phyloP scores from a whole-genome alignment of 345 rosid species.

The Gossypium stocksii region DNA sequence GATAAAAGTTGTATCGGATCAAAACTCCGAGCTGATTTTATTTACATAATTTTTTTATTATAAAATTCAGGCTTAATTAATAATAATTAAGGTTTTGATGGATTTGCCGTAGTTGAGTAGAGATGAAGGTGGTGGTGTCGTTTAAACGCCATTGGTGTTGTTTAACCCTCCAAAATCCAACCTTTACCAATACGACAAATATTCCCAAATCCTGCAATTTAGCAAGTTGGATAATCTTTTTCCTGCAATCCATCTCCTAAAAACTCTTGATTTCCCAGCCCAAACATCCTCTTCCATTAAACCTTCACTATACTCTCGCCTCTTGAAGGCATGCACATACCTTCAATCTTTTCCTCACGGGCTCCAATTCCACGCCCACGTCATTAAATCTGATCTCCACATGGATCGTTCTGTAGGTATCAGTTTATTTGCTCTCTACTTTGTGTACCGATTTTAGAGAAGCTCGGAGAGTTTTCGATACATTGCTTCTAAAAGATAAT shows the following conservation, averaged over 20 bases:
- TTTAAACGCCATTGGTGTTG: conserved; percentile 29
- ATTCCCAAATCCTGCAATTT: conserved; percentile 36
- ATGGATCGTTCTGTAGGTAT: conserved; percentile 70
- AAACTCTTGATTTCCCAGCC: conserved; percentile 27
- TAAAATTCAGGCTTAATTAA: no score
- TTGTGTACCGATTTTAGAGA: conserved; percentile 54
- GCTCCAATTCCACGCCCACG: conserved; percentile 63
- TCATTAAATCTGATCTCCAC: conserved; percentile 71
- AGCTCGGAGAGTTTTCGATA: conserved; percentile 60
- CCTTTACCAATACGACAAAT: conserved; percentile 21
- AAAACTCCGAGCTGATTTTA: no score
- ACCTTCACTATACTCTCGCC: conserved; percentile 56
- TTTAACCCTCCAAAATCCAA: conserved; percentile 6
- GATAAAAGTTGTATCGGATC: no score
- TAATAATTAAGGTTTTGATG: no score
- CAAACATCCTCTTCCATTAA: conserved; percentile 28
- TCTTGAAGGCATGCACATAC: conserved; percentile 64
- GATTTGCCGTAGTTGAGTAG: no score
- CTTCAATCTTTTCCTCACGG: conserved; percentile 54
- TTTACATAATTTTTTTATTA: no score
- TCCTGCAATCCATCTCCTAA: conserved; percentile 54
- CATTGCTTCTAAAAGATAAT: conserved; percentile 50
- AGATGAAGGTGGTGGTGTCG: no score
- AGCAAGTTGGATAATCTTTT: conserved; percentile 51
- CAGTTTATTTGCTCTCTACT: conserved; percentile 70